Conservation (phyloP, 2,329 filamentous ascomycete species). For the Fusarium goolgardi region DNA sequence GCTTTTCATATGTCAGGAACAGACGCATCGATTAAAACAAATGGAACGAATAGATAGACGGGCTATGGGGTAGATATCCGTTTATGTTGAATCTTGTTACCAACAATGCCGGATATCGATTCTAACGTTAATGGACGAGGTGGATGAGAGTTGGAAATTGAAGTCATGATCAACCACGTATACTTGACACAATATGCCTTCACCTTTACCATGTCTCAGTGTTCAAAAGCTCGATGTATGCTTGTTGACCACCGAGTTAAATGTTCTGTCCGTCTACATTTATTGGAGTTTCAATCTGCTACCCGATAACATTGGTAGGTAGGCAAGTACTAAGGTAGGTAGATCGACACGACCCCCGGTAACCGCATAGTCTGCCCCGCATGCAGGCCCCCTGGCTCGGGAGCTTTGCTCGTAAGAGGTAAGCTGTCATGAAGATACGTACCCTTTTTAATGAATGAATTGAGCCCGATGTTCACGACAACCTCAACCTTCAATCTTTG, state of each 20-base stretch:
- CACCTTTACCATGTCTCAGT: not conserved
- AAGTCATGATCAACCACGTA: not conserved
- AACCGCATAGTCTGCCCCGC: slow-evolving; percentile 36
- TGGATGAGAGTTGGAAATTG: slow-evolving; percentile 13
- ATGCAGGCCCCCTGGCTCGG: slow-evolving; percentile 35
- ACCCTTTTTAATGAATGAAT: slow-evolving; percentile 27
- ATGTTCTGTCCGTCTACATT: not conserved
- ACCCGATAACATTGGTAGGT: not conserved
- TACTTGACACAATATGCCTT: not conserved
- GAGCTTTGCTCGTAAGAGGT: slow-evolving; percentile 17
- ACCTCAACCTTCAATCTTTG: slow-evolving; percentile 25
- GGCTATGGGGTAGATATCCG: slow-evolving; percentile 8
- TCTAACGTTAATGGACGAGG: slow-evolving; percentile 17
- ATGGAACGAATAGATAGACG: slow-evolving; percentile 22
- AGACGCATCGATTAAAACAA: slow-evolving; percentile 33
- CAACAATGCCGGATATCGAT: slow-evolving; percentile 15
- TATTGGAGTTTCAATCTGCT: not conserved
- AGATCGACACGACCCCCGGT: slow-evolving; percentile 24
- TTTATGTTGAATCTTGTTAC: slow-evolving; percentile 2
- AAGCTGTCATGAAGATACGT: slow-evolving; percentile 44
- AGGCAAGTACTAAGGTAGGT: too few relatives aligned
- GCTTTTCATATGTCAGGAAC: slow-evolving; percentile 25
- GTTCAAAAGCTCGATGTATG: not conserved
- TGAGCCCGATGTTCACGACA: slow-evolving; percentile 22
- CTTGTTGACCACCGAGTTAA: not conserved